A percentile compares a stretch with the other conserved stretches of the same genome.
Evolutionary conservation across 345 rosid species (phyloP).

Genomic region (Syzygium aromaticum): DNA sequence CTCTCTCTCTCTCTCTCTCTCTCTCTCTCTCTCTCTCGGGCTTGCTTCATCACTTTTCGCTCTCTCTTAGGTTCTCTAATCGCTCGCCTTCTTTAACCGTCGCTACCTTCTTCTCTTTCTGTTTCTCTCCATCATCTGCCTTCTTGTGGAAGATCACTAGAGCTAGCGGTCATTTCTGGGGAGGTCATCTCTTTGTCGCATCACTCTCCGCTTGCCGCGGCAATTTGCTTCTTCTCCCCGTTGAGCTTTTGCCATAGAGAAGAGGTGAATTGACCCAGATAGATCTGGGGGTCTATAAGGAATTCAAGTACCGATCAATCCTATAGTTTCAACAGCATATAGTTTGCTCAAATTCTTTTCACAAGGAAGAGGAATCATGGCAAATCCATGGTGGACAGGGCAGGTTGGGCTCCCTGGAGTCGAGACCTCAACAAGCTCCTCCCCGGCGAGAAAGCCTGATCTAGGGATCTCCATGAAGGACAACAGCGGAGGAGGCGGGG

Average conservation of each 20-base stretch:
- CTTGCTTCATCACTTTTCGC: neutral
- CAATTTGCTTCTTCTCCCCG: neutral
- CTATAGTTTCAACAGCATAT: neutral
- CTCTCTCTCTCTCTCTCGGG: neutral
- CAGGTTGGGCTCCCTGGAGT: constrained; percentile 35
- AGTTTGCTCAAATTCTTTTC: neutral
- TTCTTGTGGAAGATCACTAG: neutral
- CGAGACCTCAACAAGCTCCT: constrained; percentile 18
- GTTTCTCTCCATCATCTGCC: neutral
- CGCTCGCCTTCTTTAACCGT: neutral
- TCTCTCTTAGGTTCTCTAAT: neutral
- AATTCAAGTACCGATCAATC: neutral
- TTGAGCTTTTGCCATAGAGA: neutral
- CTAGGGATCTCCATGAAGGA: constrained; percentile 23
- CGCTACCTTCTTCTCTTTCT: neutral
- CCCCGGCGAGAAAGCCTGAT: constrained; percentile 21
- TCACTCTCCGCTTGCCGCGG: neutral
- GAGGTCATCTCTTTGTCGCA: neutral
- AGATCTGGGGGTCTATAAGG: neutral
- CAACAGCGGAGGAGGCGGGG: constrained; percentile 4
- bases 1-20: neutral
- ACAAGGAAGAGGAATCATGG: constrained; percentile 25
- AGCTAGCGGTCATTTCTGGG: neutral
- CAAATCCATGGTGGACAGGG: constrained; percentile 65
- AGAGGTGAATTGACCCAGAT: neutral